phyloP scores from a whole-genome alignment of 2,329 filamentous ascomycete species.

The Pyricularia sp. region DNA sequence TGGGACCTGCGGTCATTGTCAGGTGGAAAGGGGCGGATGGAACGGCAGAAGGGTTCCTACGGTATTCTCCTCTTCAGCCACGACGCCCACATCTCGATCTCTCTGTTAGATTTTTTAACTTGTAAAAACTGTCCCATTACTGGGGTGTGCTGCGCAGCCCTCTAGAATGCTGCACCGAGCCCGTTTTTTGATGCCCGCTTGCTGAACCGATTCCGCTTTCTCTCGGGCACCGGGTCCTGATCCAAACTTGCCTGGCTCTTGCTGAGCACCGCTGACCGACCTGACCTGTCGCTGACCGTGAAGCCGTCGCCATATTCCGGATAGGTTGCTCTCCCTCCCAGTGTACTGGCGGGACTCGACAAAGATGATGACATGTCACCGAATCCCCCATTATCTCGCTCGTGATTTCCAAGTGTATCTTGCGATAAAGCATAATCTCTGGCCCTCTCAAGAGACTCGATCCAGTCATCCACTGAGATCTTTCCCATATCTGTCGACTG shows the following conservation, averaged over 20 bases:
- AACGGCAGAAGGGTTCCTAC: not conserved
- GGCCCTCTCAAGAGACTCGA: slow-evolving; percentile 79
- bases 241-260: slow-evolving; percentile 50
- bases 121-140: not conserved
- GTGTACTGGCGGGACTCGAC: slow-evolving; percentile 69
- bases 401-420: slow-evolving; percentile 56
- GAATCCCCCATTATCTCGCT: slow-evolving; percentile 49
- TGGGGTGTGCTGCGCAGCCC: not conserved
- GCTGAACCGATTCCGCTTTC: slow-evolving; percentile 66
- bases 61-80: not conserved
- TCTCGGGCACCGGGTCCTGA: slow-evolving; percentile 27
- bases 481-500: slow-evolving; percentile 50
- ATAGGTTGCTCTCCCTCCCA: slow-evolving; percentile 49
- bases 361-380: slow-evolving; percentile 60
- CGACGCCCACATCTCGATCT: not conserved
- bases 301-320: slow-evolving; percentile 38
- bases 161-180: slow-evolving; percentile 76
- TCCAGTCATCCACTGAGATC: slow-evolving; percentile 78
- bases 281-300: slow-evolving; percentile 40
- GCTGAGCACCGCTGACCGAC: slow-evolving; percentile 43
- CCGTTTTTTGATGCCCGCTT: slow-evolving; percentile 91
- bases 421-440: slow-evolving; percentile 76
- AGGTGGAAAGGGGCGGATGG: not conserved
- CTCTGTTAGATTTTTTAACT: not conserved
- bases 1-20: not conserved